A percentile compares a stretch with the other conserved stretches of the same genome.
These are phyloP conservation scores for Aquilaria yunnanensis DNA, from an alignment of 345 rosid genomes.

Conservation along the genomic window DNA sequence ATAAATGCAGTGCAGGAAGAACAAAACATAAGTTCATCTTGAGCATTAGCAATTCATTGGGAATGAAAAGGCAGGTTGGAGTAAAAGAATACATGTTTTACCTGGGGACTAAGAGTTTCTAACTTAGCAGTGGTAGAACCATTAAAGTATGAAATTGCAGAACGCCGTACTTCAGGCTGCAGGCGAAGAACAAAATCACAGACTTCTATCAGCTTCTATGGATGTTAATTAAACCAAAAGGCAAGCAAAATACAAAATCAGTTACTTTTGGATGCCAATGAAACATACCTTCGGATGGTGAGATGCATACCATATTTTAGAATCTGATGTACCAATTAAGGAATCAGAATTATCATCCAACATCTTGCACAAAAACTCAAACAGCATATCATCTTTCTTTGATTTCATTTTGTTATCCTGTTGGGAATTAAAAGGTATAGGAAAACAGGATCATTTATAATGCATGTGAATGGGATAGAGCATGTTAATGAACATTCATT, in stretches of 20 bases:
- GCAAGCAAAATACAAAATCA: neutral
- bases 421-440: slow-evolving; percentile 7
- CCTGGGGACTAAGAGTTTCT: slow-evolving; percentile 49
- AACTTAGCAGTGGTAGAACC: slow-evolving; percentile 37
- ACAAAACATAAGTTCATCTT: too few species aligned
- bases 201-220: neutral
- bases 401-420: slow-evolving; percentile 47
- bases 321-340: slow-evolving; percentile 40
- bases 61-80: too few species aligned
- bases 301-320: slow-evolving; percentile 78
- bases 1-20: too few species aligned
- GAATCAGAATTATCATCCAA: slow-evolving; percentile 56
- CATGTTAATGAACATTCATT: slow-evolving; percentile 3
- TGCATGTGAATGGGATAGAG: slow-evolving; percentile 6
- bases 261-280: slow-evolving; percentile 1
- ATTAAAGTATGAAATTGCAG: slow-evolving; percentile 58
- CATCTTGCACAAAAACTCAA: slow-evolving; percentile 46
- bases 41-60: too few species aligned
- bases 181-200: slow-evolving; percentile 14
- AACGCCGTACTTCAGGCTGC: slow-evolving; percentile 74
- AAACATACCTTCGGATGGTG: slow-evolving; percentile 80
- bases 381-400: slow-evolving; percentile 42
- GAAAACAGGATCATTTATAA: slow-evolving; percentile 8
- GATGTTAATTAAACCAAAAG: too few species aligned
- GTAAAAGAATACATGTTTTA: slow-evolving; percentile 17